Evolutionary conservation across 2,329 filamentous ascomycete species (phyloP).

Genomic region (Claviceps pusilla): DNA sequence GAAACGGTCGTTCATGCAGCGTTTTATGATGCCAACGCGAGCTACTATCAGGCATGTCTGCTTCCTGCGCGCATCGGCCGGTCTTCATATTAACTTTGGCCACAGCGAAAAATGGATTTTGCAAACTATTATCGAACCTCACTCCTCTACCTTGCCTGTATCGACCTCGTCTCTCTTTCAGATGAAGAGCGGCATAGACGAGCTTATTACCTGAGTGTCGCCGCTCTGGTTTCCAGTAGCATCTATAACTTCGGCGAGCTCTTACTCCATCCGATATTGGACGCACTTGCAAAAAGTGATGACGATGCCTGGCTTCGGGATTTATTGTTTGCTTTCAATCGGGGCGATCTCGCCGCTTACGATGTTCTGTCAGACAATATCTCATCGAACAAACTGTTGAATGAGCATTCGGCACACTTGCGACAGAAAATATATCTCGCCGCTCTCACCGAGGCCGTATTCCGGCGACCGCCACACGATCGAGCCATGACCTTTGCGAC

Average conservation of each 20-base stretch:
- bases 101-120: conserved; percentile 65
- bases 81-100: background rate
- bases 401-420: conserved; percentile 67
- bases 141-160: conserved; percentile 91
- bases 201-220: conserved; percentile 84
- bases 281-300: conserved; percentile 55
- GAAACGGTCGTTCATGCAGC: conserved; percentile 90
- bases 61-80: background rate
- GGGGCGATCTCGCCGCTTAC: conserved; percentile 78
- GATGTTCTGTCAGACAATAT: conserved; percentile 72
- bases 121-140: conserved; percentile 95
- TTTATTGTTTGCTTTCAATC: conserved; percentile 95
- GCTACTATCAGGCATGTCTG: conserved; percentile 63
- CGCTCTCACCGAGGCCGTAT: conserved; percentile 87
- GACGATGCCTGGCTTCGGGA: conserved; percentile 80
- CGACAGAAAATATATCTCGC: conserved; percentile 98
- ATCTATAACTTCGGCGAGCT: conserved; percentile 99
- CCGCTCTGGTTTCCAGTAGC: conserved; percentile 79
- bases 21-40: conserved; percentile 90
- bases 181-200: conserved; percentile 62
- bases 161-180: conserved; percentile 64
- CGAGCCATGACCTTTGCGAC: conserved; percentile 83
- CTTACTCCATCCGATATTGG: conserved; percentile 90
- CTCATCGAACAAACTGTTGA: conserved; percentile 61
- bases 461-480: conserved; percentile 88